A percentile compares a stretch with the other conserved stretches of the same genome.
Conservation (phyloP, 768 basidiomycete genomes). For the Fomitopsis pulvina region DNA sequence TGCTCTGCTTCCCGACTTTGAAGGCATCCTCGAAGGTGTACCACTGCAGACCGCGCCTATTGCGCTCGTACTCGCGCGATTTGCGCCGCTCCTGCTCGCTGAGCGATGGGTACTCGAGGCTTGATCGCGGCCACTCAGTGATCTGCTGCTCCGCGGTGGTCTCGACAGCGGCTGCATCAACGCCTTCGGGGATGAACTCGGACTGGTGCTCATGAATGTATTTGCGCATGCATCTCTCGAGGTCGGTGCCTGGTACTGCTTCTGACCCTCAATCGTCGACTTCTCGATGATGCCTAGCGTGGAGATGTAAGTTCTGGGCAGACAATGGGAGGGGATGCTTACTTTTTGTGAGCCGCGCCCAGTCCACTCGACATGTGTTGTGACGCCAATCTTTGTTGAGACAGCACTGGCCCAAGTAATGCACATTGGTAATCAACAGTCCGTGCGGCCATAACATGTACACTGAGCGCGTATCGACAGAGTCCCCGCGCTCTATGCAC, state of each 20-base stretch:
- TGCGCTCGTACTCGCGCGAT: constrained; percentile 61
- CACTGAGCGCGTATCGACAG: too few relatives aligned
- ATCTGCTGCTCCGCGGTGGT: constrained; percentile 32
- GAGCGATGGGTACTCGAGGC: constrained; percentile 10
- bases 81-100: constrained; percentile 37
- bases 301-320: neutral
- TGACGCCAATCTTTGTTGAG: constrained; percentile 75
- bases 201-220: constrained; percentile 87
- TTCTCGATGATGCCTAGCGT: constrained; percentile 86
- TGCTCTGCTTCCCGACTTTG: constrained; percentile 64
- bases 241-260: constrained; percentile 73
- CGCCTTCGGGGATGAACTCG: constrained; percentile 84
- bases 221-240: constrained; percentile 76
- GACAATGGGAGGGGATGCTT: constrained; percentile 13
- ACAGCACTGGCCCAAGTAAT: constrained; percentile 87
- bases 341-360: constrained; percentile 95
- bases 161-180: constrained; percentile 52
- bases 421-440: too few relatives aligned
- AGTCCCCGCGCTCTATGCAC: too few relatives aligned
- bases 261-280: constrained; percentile 89
- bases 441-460: too few relatives aligned
- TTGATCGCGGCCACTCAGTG: constrained; percentile 10
- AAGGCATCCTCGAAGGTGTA: constrained; percentile 78
- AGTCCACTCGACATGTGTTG: constrained; percentile 92
- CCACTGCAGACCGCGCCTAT: constrained; percentile 76